Percentiles rank a stretch among this genome's conserved stretches.
These are phyloP conservation scores for Aspergillus nidulans DNA, from an alignment of 495 filamentous ascomycete genomes.

Conservation along the genomic window DNA sequence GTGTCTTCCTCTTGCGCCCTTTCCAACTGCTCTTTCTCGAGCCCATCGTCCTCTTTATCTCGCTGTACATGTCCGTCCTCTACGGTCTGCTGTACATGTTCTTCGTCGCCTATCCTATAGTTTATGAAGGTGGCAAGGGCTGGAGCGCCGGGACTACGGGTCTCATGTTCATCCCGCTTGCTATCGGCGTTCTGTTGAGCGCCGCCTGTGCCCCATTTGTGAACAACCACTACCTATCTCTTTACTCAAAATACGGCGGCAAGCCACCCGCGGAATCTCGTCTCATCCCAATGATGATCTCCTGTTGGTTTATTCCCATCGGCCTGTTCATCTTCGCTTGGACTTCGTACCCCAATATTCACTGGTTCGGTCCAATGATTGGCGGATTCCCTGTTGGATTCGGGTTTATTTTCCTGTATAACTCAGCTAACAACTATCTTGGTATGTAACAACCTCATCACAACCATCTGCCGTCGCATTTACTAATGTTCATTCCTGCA, in stretches of 20 bases:
- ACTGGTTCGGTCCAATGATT: slow-evolving; percentile 67
- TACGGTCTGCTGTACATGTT: slow-evolving; percentile 82
- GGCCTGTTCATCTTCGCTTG: slow-evolving; percentile 84
- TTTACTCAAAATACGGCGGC: slow-evolving; percentile 55
- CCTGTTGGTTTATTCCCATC: slow-evolving; percentile 74
- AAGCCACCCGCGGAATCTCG: slow-evolving; percentile 70
- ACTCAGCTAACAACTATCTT: slow-evolving; percentile 76
- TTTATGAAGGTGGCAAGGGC: slow-evolving; percentile 72
- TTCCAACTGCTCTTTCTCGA: slow-evolving; percentile 78
- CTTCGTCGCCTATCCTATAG: slow-evolving; percentile 71
- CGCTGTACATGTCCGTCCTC: slow-evolving; percentile 73
- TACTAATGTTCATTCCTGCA: slow-evolving; percentile 21
- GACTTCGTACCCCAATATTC: slow-evolving; percentile 62
- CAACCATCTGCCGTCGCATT: background rate
- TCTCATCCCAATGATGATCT: slow-evolving; percentile 80
- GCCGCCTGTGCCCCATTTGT: slow-evolving; percentile 65
- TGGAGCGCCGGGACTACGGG: slow-evolving; percentile 68
- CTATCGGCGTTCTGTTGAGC: slow-evolving; percentile 61
- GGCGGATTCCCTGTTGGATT: slow-evolving; percentile 77
- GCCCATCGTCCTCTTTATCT: slow-evolving; percentile 73
- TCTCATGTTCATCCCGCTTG: slow-evolving; percentile 76
- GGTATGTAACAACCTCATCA: slow-evolving; percentile 29
- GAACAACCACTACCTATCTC: slow-evolving; percentile 70
- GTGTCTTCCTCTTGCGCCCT: slow-evolving; percentile 66
- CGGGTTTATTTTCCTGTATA: slow-evolving; percentile 84